Evolutionary conservation across 768 basidiomycete species (phyloP), one percentile per base, ranked within the genome.

Genomic region (Pisolithus sp.): DNA sequence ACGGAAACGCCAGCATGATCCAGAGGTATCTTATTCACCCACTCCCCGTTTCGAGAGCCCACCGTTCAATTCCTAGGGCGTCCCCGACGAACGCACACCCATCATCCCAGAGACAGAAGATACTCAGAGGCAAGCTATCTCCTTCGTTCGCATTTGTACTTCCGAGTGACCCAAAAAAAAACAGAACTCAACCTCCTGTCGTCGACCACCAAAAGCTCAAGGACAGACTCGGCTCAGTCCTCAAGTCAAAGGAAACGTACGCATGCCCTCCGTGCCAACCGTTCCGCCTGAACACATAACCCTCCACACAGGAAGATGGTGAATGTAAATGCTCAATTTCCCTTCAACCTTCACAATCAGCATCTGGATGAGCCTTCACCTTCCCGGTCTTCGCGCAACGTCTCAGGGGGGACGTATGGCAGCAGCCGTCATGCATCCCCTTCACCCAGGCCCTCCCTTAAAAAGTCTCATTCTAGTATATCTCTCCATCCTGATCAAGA

Each of bases 171-270:
- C 0, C n/a, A n/a, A 2, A 37, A 34, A 12, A 34, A 13, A 34
- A 15, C 34, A 68, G 66, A 41, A 57, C 62, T 24, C 64, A 66
- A 49, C 66, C 58, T 46, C 68, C 64, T 4, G 53, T 69, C n/a
- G 52, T 78, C 31, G 76, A 81, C 62, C 74, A 79, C 37, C 75
- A 76, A 48, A 72, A 68, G 38, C 59, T 80, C 57, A 78, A 76
- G 59, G 78, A 78, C 36, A 67, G 78, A 21, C 65, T 83, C 46
- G 70, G 73, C 4, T 67, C 72, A 8, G 83, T 85, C 30, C 81
- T 85, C 24, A 78, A 80, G 4, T 65, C 77, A 2, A 82, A 80
- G 60, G 80, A 83, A 67, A 76, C 80, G 83, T 83, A 53, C 53
- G 76, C 70, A 26, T 9, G 1, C 12, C 15, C 39, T 40, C 38